A percentile compares a stretch with the other conserved stretches of the same genome.
Evolutionary conservation across 2,329 filamentous ascomycete species (phyloP).

Genomic region (Ceratocystis diversiconidia): DNA sequence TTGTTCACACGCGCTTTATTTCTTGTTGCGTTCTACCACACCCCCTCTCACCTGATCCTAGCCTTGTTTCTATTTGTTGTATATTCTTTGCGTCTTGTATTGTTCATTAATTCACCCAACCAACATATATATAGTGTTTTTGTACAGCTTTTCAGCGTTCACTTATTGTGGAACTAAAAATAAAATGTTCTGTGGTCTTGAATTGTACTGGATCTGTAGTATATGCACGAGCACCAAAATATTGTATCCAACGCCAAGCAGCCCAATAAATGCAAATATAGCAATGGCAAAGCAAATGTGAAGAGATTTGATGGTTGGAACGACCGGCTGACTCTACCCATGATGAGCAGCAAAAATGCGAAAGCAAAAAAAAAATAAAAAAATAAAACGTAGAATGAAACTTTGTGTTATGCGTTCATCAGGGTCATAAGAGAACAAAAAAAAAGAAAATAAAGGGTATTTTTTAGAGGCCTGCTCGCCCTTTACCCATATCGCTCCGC

Average conservation of each 20-base stretch:
- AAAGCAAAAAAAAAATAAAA: not conserved
- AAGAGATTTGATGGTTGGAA: not conserved
- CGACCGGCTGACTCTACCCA: not conserved
- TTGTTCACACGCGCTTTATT: no score
- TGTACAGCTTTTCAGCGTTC: no score
- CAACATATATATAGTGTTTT: no score
- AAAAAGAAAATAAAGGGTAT: not conserved
- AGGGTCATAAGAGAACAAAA: not conserved
- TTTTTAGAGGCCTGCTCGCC: not conserved
- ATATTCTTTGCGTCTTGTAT: no score
- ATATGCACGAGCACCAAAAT: not conserved
- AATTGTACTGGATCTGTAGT: not conserved
- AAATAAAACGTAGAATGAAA: not conserved
- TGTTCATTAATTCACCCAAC: no score
- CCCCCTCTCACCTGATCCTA: no score
- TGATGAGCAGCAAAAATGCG: not conserved
- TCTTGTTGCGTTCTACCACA: no score
- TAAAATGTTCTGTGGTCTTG: not conserved
- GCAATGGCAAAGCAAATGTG: not conserved
- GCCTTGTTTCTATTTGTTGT: no score
- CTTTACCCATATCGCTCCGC: constrained; percentile 10
- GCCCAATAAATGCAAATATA: constrained; percentile 6
- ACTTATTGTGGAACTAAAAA: no score
- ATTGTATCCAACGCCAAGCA: constrained; percentile 2
- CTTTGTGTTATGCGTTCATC: not conserved